A percentile compares a stretch with the other conserved stretches of the same genome.
These are phyloP conservation scores for Pyrenochaeta sp. DNA, from an alignment of 2,329 filamentous ascomycete species.

Conservation along the genomic window DNA sequence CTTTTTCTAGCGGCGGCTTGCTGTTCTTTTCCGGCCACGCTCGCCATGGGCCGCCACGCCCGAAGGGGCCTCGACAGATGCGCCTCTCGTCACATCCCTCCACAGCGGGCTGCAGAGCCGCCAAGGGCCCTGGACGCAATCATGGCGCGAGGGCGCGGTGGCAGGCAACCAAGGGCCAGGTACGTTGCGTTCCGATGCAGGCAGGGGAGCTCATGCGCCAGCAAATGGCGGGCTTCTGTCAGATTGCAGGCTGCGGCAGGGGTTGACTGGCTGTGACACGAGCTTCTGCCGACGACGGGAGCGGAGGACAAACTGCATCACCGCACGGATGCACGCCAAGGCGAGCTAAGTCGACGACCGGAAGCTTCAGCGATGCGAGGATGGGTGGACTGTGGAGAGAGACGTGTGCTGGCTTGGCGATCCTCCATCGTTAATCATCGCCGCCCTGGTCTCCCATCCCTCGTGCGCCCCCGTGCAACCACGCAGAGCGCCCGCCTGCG, in stretches of 20 bases:
- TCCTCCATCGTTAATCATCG: slow-evolving; percentile 28
- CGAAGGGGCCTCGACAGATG: slow-evolving; percentile 28
- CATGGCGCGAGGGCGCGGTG: slow-evolving; percentile 17
- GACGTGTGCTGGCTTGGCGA: slow-evolving; percentile 29
- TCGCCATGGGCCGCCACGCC: slow-evolving; percentile 25
- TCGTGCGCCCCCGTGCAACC: slow-evolving; percentile 20
- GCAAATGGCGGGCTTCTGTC: slow-evolving; percentile 41
- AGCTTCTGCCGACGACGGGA: slow-evolving; percentile 42
- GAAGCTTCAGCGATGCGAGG: slow-evolving; percentile 38
- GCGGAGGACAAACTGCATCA: slow-evolving; percentile 45
- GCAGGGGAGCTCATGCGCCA: slow-evolving; percentile 37
- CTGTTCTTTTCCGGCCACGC: slow-evolving; percentile 30
- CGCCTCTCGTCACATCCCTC: slow-evolving; percentile 27
- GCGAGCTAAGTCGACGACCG: slow-evolving; percentile 38
- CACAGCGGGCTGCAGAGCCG: slow-evolving; percentile 22
- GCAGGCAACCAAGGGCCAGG: slow-evolving; percentile 40
- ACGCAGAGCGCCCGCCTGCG: slow-evolving; percentile 5
- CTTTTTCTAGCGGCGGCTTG: slow-evolving; percentile 34
- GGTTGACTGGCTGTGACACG: slow-evolving; percentile 39
- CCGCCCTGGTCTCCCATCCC: slow-evolving; percentile 20
- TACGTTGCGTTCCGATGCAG: slow-evolving; percentile 27
- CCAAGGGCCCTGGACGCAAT: slow-evolving; percentile 18
- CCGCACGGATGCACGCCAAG: slow-evolving; percentile 33
- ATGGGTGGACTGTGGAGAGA: slow-evolving; percentile 39
- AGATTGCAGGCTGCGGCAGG: slow-evolving; percentile 36